These are phyloP conservation scores for Avena insularis DNA, from an alignment of 176 grass and related monocot genomes.

Conservation along the genomic window DNA sequence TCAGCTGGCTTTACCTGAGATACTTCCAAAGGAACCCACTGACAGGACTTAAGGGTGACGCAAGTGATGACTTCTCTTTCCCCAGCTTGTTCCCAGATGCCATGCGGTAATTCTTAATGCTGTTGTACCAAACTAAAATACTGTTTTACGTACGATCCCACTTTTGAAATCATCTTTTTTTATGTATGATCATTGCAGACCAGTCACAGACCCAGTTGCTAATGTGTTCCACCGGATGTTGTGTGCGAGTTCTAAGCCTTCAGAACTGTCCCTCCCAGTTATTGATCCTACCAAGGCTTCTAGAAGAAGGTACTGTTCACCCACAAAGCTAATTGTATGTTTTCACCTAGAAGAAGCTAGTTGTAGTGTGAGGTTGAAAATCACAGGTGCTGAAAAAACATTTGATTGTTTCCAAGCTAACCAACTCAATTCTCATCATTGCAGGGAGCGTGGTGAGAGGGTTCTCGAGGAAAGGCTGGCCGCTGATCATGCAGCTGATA, in stretches of 20 bases:
- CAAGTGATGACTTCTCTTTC: conserved; percentile 97
- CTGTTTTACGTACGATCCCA: background rate
- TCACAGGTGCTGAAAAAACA: background rate
- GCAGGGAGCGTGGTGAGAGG: conserved; percentile 87
- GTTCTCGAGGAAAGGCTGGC: conserved; percentile 88
- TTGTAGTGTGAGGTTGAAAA: background rate
- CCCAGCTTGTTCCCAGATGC: conserved; percentile 93
- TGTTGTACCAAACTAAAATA: background rate
- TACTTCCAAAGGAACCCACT: conserved; percentile 92
- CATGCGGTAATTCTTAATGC: conserved; percentile 62
- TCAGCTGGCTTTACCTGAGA: conserved; percentile 97
- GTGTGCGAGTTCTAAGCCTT: conserved; percentile 79
- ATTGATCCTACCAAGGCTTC: conserved; percentile 78
- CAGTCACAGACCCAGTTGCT: conserved; percentile 85
- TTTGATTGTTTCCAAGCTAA: conserved; percentile 13
- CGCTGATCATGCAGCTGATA: conserved; percentile 46
- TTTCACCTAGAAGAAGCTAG: too few species aligned
- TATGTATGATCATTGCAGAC: conserved; percentile 54
- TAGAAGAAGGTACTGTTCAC: conserved; percentile 71
- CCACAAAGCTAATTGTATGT: background rate
- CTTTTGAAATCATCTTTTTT: conserved; percentile 1
- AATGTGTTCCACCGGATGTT: conserved; percentile 73
- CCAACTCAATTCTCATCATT: background rate
- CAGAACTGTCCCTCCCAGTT: conserved; percentile 70
- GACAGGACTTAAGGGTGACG: conserved; percentile 93